These are phyloP conservation scores for Hyaloscypha finlandica DNA, from an alignment of 495 filamentous ascomycete species.

Conservation along the genomic window DNA sequence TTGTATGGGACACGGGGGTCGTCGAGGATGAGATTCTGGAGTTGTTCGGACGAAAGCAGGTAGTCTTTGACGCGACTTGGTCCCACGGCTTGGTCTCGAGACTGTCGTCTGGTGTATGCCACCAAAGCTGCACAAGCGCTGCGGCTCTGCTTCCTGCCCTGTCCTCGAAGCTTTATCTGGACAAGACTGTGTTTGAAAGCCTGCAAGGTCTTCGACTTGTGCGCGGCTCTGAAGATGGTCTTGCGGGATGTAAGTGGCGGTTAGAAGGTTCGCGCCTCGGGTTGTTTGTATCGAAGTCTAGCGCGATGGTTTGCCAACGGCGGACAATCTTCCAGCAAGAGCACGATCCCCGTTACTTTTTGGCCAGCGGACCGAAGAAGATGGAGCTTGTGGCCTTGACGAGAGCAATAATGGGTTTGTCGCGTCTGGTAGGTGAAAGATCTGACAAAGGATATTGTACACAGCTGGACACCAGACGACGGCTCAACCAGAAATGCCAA, in stretches of 20 bases:
- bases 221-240: slow-evolving; percentile 13
- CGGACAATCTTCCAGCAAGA: background rate
- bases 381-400: background rate
- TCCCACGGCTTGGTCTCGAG: background rate
- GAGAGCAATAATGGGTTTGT: background rate
- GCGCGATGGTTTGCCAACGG: slow-evolving; percentile 3
- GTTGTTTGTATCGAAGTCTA: slow-evolving; percentile 18
- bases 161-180: slow-evolving; percentile 18
- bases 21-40: background rate
- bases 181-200: background rate
- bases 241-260: slow-evolving; percentile 13
- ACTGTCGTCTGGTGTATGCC: slow-evolving; percentile 23
- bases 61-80: slow-evolving; percentile 11
- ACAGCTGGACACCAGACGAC: background rate
- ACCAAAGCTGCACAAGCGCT: slow-evolving; percentile 10
- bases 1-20: background rate
- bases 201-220: slow-evolving; percentile 20
- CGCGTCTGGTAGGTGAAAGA: background rate
- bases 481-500: background rate
- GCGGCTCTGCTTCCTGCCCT: slow-evolving; percentile 15
- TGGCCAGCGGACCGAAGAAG: background rate
- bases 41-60: slow-evolving; percentile 7
- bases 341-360: slow-evolving; percentile 15
- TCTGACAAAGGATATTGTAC: slow-evolving; percentile 3
- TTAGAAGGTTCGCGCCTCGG: slow-evolving; percentile 10